phyloP scores from a whole-genome alignment of 2,329 filamentous ascomycete species.

The Colletotrichum orchidophilum region DNA sequence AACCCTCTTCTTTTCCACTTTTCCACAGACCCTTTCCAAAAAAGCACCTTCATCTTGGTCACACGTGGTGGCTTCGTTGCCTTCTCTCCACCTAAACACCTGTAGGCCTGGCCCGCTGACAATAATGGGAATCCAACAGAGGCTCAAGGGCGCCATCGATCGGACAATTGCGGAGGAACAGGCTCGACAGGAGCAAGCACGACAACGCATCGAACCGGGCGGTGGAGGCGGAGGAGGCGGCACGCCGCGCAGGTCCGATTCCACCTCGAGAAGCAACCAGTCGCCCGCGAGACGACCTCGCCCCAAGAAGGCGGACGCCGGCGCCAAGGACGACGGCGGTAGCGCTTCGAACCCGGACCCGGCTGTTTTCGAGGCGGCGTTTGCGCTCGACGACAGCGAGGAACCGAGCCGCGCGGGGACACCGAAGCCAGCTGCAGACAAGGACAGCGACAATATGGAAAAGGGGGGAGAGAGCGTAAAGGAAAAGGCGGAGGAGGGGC shows the following conservation, averaged over 20 bases:
- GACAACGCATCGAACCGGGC: constrained; percentile 22
- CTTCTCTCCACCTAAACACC: background rate
- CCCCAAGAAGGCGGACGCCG: constrained; percentile 48
- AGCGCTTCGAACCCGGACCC: constrained; percentile 75
- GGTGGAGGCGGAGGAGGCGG: background rate
- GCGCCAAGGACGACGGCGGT: constrained; percentile 47
- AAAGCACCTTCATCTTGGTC: background rate
- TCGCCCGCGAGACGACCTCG: constrained; percentile 42
- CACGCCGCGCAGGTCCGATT: constrained; percentile 45
- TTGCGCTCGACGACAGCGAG: constrained; percentile 87
- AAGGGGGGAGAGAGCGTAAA: constrained; percentile 41
- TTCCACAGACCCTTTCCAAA: background rate
- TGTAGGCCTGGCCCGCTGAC: background rate
- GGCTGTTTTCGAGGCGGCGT: constrained; percentile 85
- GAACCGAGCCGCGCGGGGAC: constrained; percentile 70
- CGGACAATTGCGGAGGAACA: constrained; percentile 92
- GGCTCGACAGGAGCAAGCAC: constrained; percentile 71
- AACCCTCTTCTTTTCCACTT: constrained; percentile 8
- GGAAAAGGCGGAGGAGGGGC: constrained; percentile 35
- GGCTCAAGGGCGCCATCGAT: constrained; percentile 86
- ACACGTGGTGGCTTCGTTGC: background rate
- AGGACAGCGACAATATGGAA: constrained; percentile 39
- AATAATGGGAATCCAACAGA: constrained; percentile 55
- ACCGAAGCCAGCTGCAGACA: constrained; percentile 52
- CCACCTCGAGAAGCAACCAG: constrained; percentile 36